Percentiles rank a stretch among this genome's conserved stretches.
Evolutionary conservation across 441 rosid genomes (phyloP).

Genomic region (Geranium incanum): DNA sequence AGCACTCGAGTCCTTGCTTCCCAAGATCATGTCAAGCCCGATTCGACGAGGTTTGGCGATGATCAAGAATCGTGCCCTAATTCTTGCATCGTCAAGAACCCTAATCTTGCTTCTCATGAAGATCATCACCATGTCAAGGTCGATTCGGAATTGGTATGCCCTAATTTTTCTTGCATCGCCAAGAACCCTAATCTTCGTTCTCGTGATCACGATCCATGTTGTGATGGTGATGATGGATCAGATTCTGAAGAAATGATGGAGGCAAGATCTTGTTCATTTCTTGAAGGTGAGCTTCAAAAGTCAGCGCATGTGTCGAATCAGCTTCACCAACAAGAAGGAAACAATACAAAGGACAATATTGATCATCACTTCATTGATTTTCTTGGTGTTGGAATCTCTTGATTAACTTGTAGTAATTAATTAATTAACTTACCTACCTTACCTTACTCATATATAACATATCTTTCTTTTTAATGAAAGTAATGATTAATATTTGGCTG

Average conservation of each 20-base stretch:
- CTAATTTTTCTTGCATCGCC: background rate
- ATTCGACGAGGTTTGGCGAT: background rate
- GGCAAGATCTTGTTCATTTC: background rate
- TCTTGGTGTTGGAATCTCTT: slow-evolving; percentile 9
- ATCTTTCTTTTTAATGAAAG: background rate
- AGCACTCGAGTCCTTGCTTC: no score
- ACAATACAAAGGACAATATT: background rate
- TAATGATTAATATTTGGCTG: no score
- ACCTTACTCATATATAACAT: background rate
- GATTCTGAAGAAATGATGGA: background rate
- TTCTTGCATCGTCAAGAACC: slow-evolving; percentile 1
- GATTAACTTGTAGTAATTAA: background rate
- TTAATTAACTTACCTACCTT: background rate
- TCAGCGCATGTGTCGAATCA: background rate
- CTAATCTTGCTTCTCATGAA: background rate
- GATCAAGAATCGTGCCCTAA: background rate
- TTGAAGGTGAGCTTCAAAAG: background rate
- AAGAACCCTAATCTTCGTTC: background rate
- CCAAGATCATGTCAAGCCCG: no score
- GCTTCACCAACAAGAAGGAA: background rate
- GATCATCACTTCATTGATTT: slow-evolving; percentile 2
- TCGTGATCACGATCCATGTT: background rate
- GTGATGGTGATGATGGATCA: background rate
- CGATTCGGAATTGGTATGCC: background rate
- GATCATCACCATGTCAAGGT: background rate